phyloP scores from a whole-genome alignment of 371 early-diverging fungal species.

The Mucor sp. region DNA sequence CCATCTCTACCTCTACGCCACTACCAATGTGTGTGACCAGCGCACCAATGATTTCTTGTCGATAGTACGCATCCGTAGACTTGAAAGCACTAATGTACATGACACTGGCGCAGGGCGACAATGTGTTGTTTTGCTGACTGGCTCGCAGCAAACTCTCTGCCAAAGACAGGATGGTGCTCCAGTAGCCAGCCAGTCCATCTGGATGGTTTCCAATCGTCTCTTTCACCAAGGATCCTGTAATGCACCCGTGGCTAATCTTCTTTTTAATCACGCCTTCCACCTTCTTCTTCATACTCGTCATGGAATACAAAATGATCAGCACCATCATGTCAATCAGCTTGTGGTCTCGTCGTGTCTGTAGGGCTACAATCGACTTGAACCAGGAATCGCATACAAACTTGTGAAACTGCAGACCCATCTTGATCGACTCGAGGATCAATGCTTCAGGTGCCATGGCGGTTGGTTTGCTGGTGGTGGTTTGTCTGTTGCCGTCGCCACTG shows the following conservation, averaged over 20 bases:
- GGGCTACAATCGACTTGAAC: conserved; percentile 61
- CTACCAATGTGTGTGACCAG: conserved; percentile 86
- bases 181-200: conserved; percentile 58
- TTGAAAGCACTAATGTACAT: conserved; percentile 57
- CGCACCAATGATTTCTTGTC: conserved; percentile 77
- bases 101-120: conserved; percentile 51
- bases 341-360: conserved; percentile 42
- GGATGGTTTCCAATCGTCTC: conserved; percentile 58
- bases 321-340: conserved; percentile 69
- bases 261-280: conserved; percentile 59
- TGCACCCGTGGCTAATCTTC: conserved; percentile 56
- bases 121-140: conserved; percentile 44
- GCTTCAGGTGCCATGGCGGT: conserved; percentile 54
- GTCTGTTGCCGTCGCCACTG: background rate
- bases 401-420: conserved; percentile 67
- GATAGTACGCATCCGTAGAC: conserved; percentile 65
- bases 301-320: conserved; percentile 66
- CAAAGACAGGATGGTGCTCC: conserved; percentile 61
- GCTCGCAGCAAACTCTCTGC: conserved; percentile 65
- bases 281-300: conserved; percentile 67
- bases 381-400: conserved; percentile 75
- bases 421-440: conserved; percentile 69
- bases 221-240: conserved; percentile 52
- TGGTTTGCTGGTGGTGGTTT: background rate
- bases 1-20: conserved; percentile 68